Conservation (phyloP, 441 rosid species). For the Gossypium schwendimanii region DNA sequence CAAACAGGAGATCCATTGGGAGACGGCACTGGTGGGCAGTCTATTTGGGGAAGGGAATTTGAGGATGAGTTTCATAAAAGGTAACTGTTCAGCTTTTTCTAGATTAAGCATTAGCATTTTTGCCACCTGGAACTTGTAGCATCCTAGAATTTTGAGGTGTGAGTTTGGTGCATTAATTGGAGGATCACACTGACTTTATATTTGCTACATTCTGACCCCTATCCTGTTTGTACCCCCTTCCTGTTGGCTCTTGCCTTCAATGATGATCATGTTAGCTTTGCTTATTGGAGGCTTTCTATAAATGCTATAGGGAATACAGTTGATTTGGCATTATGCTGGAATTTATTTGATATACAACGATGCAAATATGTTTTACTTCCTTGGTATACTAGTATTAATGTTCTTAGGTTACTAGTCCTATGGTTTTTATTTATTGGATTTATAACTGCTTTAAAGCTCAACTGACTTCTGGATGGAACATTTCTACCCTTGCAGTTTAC, state of each 20-base stretch:
- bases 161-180: background rate
- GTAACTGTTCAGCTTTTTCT: constrained; percentile 21
- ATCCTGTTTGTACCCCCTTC: background rate
- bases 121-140: background rate
- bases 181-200: background rate
- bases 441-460: background rate
- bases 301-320: background rate
- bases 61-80: constrained; percentile 98
- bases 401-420: background rate
- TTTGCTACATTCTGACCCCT: background rate
- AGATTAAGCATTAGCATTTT: background rate
- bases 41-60: constrained; percentile 98
- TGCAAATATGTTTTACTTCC: background rate
- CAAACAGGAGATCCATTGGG: constrained; percentile 98
- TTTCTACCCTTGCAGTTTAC: constrained; percentile 46
- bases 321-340: background rate
- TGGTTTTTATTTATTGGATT: background rate
- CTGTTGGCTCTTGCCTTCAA: background rate
- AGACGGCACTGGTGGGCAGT: constrained; percentile 98
- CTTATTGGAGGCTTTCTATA: background rate
- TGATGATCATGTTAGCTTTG: background rate
- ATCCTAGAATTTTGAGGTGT: background rate
- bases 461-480: constrained; percentile 11
- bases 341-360: background rate
- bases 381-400: background rate